A percentile compares a stretch with the other conserved stretches of the same genome.
phyloP scores from a whole-genome alignment of 1,139 yeast genomes.

The Geotrichum cucujoidarum region DNA sequence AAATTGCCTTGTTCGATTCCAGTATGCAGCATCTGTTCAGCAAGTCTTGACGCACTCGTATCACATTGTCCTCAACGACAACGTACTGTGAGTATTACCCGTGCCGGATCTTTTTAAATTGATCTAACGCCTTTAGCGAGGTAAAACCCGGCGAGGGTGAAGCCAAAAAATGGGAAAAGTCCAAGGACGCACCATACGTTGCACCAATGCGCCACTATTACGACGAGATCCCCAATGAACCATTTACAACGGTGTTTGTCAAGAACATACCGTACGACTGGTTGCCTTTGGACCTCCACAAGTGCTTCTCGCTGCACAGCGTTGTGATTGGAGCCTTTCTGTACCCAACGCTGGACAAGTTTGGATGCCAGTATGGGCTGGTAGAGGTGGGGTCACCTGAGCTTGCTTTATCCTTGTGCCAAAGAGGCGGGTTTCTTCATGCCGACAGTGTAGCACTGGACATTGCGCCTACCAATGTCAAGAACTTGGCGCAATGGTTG shows the following conservation, averaged over 20 bases:
- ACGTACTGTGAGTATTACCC: slow-evolving; percentile 10
- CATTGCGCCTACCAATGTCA: slow-evolving; percentile 15
- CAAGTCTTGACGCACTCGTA: slow-evolving; percentile 10
- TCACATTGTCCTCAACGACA: slow-evolving; percentile 3
- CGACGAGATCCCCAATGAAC: slow-evolving; percentile 12
- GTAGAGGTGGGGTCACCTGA: slow-evolving; percentile 14
- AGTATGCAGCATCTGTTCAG: slow-evolving; percentile 14
- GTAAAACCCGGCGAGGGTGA: neutral
- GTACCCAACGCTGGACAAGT: slow-evolving; percentile 4
- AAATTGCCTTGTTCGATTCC: slow-evolving; percentile 14
- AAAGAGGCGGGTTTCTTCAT: slow-evolving; percentile 5
- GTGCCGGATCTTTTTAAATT: neutral
- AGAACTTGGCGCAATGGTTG: slow-evolving; percentile 15
- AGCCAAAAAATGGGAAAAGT: neutral
- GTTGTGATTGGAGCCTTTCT: slow-evolving; percentile 15
- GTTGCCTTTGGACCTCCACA: slow-evolving; percentile 13
- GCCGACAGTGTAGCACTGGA: slow-evolving; percentile 1
- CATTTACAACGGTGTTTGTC: slow-evolving; percentile 15
- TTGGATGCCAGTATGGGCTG: slow-evolving; percentile 8
- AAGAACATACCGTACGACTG: slow-evolving; percentile 10
- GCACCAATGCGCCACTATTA: slow-evolving; percentile 7
- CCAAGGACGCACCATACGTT: neutral
- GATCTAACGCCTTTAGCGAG: neutral
- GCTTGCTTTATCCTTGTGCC: slow-evolving; percentile 10
- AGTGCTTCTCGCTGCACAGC: slow-evolving; percentile 15